phyloP scores from a whole-genome alignment of 2,329 filamentous ascomycete genomes.

The Gnomoniopsis sp. region DNA sequence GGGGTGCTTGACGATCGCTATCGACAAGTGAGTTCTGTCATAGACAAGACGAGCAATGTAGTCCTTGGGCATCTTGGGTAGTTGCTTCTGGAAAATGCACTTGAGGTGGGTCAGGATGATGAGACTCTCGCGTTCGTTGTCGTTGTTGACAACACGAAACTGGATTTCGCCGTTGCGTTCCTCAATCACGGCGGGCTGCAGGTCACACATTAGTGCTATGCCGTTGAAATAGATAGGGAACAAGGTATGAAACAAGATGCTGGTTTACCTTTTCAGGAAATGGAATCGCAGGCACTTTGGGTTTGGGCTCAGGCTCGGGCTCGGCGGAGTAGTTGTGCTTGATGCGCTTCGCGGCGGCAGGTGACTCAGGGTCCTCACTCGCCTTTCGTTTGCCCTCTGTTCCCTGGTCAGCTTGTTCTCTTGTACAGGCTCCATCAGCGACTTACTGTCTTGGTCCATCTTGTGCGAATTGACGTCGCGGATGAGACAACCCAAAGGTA shows the following conservation, averaged over 20 bases:
- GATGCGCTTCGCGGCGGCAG: slow-evolving; percentile 61
- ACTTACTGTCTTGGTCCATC: slow-evolving; percentile 40
- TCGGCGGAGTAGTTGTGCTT: slow-evolving; percentile 50
- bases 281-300: slow-evolving; percentile 63
- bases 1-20: slow-evolving; percentile 96
- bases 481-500: background rate
- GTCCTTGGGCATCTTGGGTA: slow-evolving; percentile 99
- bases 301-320: slow-evolving; percentile 42
- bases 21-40: slow-evolving; percentile 91
- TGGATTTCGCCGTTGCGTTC: slow-evolving; percentile 93
- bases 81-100: slow-evolving; percentile 96
- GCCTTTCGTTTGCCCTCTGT: slow-evolving; percentile 70
- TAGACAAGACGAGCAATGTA: slow-evolving; percentile 98
- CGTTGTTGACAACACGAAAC: slow-evolving; percentile 97
- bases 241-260: background rate
- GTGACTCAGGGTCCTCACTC: slow-evolving; percentile 59
- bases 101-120: slow-evolving; percentile 95
- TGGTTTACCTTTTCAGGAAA: slow-evolving; percentile 78
- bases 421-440: slow-evolving; percentile 7
- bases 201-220: slow-evolving; percentile 20
- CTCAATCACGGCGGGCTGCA: slow-evolving; percentile 81
- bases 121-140: slow-evolving; percentile 79
- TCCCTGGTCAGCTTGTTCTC: background rate
- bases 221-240: background rate
- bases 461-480: background rate